Conservation (phyloP, 495 filamentous ascomycete species). For the Penicillium ucsense region DNA sequence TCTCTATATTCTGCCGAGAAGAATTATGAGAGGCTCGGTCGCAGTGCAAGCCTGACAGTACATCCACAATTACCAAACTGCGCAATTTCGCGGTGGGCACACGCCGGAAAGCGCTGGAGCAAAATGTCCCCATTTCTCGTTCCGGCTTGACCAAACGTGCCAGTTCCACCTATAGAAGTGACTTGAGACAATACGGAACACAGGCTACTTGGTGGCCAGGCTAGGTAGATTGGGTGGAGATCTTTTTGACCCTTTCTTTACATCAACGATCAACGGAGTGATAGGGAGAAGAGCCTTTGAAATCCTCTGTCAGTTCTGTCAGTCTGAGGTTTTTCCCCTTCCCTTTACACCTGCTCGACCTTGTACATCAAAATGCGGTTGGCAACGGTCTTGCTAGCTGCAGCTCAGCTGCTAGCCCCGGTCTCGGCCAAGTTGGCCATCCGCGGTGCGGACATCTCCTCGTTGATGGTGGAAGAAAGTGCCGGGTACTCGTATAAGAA, state of each 20-base stretch:
- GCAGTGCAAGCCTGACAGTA: no score
- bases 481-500: constrained; percentile 52
- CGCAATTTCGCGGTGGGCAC: not conserved
- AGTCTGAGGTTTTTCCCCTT: no score
- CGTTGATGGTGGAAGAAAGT: constrained; percentile 53
- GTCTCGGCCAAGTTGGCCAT: constrained; percentile 43
- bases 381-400: constrained; percentile 12
- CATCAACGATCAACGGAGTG: no score
- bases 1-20: not conserved
- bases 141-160: not conserved
- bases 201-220: no score
- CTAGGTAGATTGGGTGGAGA: no score
- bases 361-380: constrained; percentile 9
- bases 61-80: not conserved
- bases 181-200: no score
- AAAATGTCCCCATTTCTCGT: not conserved
- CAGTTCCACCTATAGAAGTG: not conserved
- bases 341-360: no score
- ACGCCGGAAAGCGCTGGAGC: not conserved
- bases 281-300: no score
- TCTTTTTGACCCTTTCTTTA: no score
- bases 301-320: no score
- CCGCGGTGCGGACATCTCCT: constrained; percentile 67
- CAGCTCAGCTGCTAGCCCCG: constrained; percentile 12
- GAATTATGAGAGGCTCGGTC: no score